Base-by-base conservation (phyloP, 2,329 filamentous ascomycete genomes). In the Lachnellula arida region DNA sequence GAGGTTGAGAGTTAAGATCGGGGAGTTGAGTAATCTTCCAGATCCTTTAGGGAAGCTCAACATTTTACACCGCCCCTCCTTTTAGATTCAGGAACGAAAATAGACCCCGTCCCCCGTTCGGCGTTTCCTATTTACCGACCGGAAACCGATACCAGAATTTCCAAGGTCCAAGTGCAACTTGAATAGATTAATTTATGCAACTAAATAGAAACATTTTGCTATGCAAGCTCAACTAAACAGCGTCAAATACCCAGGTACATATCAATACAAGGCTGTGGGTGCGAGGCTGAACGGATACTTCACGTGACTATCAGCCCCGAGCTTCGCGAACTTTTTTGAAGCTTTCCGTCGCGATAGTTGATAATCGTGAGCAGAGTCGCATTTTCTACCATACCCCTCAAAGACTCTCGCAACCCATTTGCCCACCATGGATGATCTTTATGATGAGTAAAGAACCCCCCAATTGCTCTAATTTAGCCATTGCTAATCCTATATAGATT, bases 401-500 rank as follows among this genome's bases (percentile, higher is more conserved):
- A 12, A 47, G 35, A 35, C 42, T 54, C 42, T 54, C 23, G 44
- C 48, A 22, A 15, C 22, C 28, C 25, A 52, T 56, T 43, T 53
- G 44, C 39, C 46, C 47, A 61, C 19, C 67, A 94, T 96, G 91
- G 92, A 97, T 78, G 92, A 97, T 75, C 85, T 97, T 67, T 97
- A 97, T 73, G 93, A 97, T 77, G 93, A 97, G 90, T 95, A 77
- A 61, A 76, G 15, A 63, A 25, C 3, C 59, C 56, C 8, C 22
- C 6, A 34, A 17, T n/a, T 17, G 25, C 65, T 60, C 51, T 23
- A 28, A 22, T 28, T 6, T 32, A 22, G 14, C 47, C 28, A 46
- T 47, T 46, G 53, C 62, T 67, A 65, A 66, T 60, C 55, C 28
- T 37, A 49, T 50, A 40, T 65, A 95, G 91, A 79, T 97, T 97